These are phyloP conservation scores for Aphanomyces astaci DNA, from an alignment of 352 stramenopile genomes.

Conservation along the genomic window DNA sequence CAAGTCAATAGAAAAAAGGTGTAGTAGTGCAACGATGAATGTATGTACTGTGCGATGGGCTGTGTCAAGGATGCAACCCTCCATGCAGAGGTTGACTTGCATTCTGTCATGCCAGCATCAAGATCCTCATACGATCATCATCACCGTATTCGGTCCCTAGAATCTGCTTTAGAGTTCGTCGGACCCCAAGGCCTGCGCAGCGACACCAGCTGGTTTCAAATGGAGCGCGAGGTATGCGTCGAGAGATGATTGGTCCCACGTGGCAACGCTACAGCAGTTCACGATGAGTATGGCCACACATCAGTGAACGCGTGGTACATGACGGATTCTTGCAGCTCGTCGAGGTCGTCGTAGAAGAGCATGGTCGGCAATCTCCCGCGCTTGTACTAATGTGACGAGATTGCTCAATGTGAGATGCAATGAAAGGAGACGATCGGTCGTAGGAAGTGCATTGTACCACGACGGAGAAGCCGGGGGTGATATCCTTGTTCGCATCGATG, in stretches of 20 bases:
- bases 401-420: too few species aligned
- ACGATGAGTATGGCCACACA: not conserved
- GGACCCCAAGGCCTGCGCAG: not conserved
- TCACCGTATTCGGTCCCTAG: too few species aligned
- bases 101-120: not conserved
- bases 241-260: not conserved
- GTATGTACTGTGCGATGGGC: too few species aligned
- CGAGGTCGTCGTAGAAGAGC: not conserved
- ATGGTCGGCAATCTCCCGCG: not conserved
- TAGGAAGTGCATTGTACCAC: not conserved
- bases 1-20: too few species aligned
- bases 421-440: not conserved
- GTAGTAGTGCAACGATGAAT: too few species aligned
- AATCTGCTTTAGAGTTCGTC: constrained; percentile 11
- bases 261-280: constrained; percentile 3
- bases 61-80: not conserved
- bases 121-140: too few species aligned
- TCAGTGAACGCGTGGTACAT: too few species aligned
- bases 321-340: not conserved
- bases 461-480: not conserved
- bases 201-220: not conserved
- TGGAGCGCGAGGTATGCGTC: not conserved
- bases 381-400: not conserved
- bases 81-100: not conserved
- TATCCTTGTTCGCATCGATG: not conserved